Conservation (phyloP, 1,139 yeast genomes). For the Candida albicans region DNA sequence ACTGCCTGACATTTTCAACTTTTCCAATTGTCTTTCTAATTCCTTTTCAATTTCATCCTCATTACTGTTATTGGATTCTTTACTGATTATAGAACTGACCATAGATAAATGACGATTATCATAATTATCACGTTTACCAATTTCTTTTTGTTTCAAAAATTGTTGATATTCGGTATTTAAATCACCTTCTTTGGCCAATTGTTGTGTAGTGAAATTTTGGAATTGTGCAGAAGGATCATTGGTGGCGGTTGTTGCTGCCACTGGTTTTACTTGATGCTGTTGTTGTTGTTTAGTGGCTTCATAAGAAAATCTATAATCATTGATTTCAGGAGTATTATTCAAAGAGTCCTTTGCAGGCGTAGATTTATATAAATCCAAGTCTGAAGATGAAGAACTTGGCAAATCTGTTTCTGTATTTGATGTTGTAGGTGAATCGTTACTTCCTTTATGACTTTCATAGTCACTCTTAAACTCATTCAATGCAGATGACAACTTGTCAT, state of each 20-base stretch:
- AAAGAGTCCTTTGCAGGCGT: neutral
- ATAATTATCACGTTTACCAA: neutral
- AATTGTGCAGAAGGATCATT: constrained; percentile 18
- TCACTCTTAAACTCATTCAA: constrained; percentile 34
- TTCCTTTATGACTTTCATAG: constrained; percentile 22
- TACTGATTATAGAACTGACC: constrained; percentile 46
- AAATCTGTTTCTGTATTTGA: constrained; percentile 12
- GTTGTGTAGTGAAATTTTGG: constrained; percentile 15
- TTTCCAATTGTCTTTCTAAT: constrained; percentile 41
- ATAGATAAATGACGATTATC: constrained; percentile 37
- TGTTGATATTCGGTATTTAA: constrained; percentile 28
- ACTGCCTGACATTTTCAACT: constrained; percentile 33
- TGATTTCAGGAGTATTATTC: neutral
- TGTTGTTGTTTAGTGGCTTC: neutral
- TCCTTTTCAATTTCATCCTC: constrained; percentile 42
- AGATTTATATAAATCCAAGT: constrained; percentile 10
- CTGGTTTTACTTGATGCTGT: too few species aligned
- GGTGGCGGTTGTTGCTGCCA: neutral
- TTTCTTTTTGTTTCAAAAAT: constrained; percentile 20
- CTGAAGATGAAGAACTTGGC: constrained; percentile 12
- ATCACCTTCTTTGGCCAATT: constrained; percentile 6
- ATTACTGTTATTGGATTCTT: constrained; percentile 28
- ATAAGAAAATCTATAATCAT: constrained; percentile 9
- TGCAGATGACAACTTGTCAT: constrained; percentile 28
- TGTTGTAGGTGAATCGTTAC: constrained; percentile 10